Evolutionary conservation across 2,329 filamentous ascomycete genomes (phyloP).

Genomic region (Nemania diffusa): DNA sequence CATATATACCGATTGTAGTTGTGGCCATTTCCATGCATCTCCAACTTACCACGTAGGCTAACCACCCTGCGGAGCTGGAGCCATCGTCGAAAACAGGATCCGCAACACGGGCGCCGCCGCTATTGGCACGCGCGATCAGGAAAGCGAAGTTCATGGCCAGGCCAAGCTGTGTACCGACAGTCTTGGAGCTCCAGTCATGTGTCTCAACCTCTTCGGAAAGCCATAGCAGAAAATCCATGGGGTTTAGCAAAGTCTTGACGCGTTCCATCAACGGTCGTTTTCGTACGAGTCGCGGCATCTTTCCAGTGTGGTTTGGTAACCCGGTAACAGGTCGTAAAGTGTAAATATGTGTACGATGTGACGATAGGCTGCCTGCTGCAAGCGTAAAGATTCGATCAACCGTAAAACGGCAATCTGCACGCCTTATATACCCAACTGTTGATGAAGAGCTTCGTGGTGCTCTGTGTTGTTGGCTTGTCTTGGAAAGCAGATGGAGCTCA

Average conservation of each 20-base stretch:
- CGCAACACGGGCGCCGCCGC: constrained; percentile 61
- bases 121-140: constrained; percentile 84
- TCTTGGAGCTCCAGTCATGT: constrained; percentile 86
- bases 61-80: constrained; percentile 68
- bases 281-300: constrained; percentile 82
- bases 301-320: constrained; percentile 44
- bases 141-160: constrained; percentile 81
- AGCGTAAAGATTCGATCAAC: neutral
- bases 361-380: constrained; percentile 5
- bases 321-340: constrained; percentile 3
- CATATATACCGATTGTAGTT: neutral
- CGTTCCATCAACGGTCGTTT: constrained; percentile 82
- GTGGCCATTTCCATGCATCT: neutral
- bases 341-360: neutral
- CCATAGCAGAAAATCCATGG: constrained; percentile 90
- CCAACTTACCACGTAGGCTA: constrained; percentile 63
- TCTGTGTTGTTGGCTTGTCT: constrained; percentile 6
- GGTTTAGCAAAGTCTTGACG: constrained; percentile 82
- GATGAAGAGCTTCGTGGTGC: constrained; percentile 14
- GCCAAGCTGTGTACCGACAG: constrained; percentile 80
- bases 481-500: neutral
- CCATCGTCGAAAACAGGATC: constrained; percentile 90
- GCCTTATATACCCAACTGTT: neutral
- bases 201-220: constrained; percentile 92
- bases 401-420: neutral